Base-by-base conservation (phyloP, 2,329 filamentous ascomycete genomes). In the Fusarium domesticum region DNA sequence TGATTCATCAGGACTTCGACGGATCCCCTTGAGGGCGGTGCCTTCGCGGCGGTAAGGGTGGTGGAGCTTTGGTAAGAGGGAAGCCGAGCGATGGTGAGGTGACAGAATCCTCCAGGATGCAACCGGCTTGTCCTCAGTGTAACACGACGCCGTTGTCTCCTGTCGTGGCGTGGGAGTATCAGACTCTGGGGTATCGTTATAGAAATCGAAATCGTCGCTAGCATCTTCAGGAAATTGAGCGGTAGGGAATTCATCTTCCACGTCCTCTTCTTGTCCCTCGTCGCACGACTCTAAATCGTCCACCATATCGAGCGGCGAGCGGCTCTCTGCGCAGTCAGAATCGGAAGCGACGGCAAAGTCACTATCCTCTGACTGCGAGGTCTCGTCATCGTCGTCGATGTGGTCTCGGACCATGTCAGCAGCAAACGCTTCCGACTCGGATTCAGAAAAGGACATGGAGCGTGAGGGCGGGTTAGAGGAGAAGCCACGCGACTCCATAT, bases 401-500 rank as follows among this genome's bases (percentile, higher is more conserved):
- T 60, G 50, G 36, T 54, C 44, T 55, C 65, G 59, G 18, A 53
- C 45, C 32, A 65, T 54, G 31, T 60, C 63, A 17, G 67, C 47
- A 19, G 59, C 50, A 43, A 73, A 67, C 16, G 56, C 61, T 18
- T 70, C 73, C 2, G 70, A 67, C 49, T 77, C 76, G 0, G 70
- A 74, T 39, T 73, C 74, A 1, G 75, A 78, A 53, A 77, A 77
- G 2, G 77, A 80, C 42, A 75, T 64, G 12, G 72, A 73, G 42
- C 75, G 71, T 7, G 73, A 69, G 5, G 73, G 70, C 1, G 72
- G 71, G 37, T 60, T 66, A 61, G 57, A 69, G 43, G 57, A 61
- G 43, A 51, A 68, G 47, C 39, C 64, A 49, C 52, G 59, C 14
- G 58, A 62, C n/a, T 63, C 60, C 18, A 58, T 49, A 20, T 69